phyloP scores from a whole-genome alignment of 345 rosid species.

The Chamaenerion angustifolium region DNA sequence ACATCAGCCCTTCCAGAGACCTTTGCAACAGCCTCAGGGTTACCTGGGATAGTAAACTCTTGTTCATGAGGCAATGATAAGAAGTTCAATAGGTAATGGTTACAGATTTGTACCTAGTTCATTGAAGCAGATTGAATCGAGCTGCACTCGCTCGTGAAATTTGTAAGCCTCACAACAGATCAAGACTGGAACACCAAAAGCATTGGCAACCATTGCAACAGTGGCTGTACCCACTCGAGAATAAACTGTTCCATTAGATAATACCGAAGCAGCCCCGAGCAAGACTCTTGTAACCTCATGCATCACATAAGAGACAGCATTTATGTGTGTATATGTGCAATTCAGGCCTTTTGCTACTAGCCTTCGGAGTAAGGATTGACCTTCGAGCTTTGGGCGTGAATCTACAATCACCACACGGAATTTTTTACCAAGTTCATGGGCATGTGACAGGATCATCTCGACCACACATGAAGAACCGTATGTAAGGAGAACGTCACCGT shows the following conservation, averaged over 20 bases:
- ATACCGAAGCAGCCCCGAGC: slow-evolving; percentile 83
- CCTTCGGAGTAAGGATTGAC: slow-evolving; percentile 66
- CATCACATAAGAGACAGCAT: slow-evolving; percentile 87
- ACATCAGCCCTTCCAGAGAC: slow-evolving; percentile 63
- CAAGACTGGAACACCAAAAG: slow-evolving; percentile 66
- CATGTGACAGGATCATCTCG: slow-evolving; percentile 77
- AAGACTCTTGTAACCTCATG: slow-evolving; percentile 88
- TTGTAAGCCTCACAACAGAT: slow-evolving; percentile 96
- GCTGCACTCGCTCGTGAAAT: slow-evolving; percentile 87
- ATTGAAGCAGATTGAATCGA: slow-evolving; percentile 89
- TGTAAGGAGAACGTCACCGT: slow-evolving; percentile 88
- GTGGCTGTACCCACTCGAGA: slow-evolving; percentile 92
- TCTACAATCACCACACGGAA: slow-evolving; percentile 88
- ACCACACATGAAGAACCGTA: slow-evolving; percentile 74
- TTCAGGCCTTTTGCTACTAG: slow-evolving; percentile 66
- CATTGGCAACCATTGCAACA: slow-evolving; percentile 93
- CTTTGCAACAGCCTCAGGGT: slow-evolving; percentile 64
- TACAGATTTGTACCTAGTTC: slow-evolving; percentile 47
- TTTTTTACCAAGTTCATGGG: slow-evolving; percentile 70
- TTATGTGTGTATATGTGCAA: slow-evolving; percentile 85
- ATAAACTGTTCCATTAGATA: slow-evolving; percentile 90
- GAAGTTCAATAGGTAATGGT: too few species aligned
- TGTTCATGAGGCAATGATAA: too few species aligned
- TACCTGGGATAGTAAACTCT: slow-evolving; percentile 31
- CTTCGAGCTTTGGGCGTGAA: slow-evolving; percentile 93